Base-by-base conservation (phyloP, 306 rosid genomes). In the Vigna trinervia region DNA sequence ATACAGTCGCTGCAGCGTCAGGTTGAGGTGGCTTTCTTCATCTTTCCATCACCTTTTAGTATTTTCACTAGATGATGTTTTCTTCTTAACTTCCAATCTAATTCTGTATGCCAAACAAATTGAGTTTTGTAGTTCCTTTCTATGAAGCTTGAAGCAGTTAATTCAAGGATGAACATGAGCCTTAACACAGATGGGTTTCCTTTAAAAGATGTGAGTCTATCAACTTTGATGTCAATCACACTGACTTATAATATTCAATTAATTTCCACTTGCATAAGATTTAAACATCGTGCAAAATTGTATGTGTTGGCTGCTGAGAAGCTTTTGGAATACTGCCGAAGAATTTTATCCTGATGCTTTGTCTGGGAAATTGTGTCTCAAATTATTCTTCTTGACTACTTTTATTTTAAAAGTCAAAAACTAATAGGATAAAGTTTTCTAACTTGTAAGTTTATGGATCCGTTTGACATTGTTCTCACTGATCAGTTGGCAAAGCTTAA, bases 71-170 rank as follows among this genome's bases (percentile, higher is more conserved):
- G 4, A 38, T 39, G 15, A 50, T 68, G 17, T 23, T 30, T 6
- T 56, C 54, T 59, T 73, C 38, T 69, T 50, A 17, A 64, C 72
- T 51, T 34, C n/a, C 36, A 43, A 76, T 84, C 73, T 70, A 72
- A 84, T 63, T 30, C 62, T 85, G 43, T 72, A 14, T 61, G n/a
- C 41, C 3, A 30, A 66, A 17, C 56, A 15, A 73, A 20, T 69
- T 59, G 76, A 6, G 71, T 79, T 78, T 69, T 76, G 75, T 72
- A 93, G 98, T 93, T 93, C 83, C 91, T 93, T 26, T 93, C 98
- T 1, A 87, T 93, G 95, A 93, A 93, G 89, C 95, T 93, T 54
- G 98, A 93, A 80, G 78, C 92, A 50, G 90, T 93, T 63, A 93
- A 88, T 86, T 81, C 98, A 43, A 87, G 92, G 82, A 71, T 84